phyloP scores from a whole-genome alignment of 495 filamentous ascomycete genomes.

The Endocarpon pusillum region DNA sequence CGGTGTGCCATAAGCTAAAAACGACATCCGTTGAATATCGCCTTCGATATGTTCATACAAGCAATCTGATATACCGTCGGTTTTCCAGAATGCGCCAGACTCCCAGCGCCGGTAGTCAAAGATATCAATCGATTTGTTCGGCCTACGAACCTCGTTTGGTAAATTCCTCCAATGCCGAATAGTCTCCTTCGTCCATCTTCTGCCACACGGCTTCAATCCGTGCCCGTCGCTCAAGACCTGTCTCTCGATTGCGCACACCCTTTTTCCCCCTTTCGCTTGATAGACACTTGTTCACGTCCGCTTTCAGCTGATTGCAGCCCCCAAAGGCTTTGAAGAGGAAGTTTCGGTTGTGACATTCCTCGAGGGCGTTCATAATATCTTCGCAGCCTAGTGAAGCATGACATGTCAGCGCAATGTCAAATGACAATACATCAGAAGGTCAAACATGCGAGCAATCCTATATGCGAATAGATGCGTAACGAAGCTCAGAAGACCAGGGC shows the following conservation, averaged over 20 bases:
- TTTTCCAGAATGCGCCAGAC: too few species aligned
- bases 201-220: conserved; percentile 54
- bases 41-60: too few species aligned
- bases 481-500: too few species aligned
- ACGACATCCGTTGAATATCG: too few species aligned
- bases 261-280: conserved; percentile 58
- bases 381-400: conserved; percentile 61
- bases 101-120: too few species aligned
- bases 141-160: neutral
- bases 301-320: conserved; percentile 77
- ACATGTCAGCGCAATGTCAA: conserved; percentile 3
- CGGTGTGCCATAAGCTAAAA: too few species aligned
- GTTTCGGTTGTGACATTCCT: conserved; percentile 85
- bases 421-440: conserved; percentile 1
- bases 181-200: conserved; percentile 1
- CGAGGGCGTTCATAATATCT: conserved; percentile 78
- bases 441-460: too few species aligned
- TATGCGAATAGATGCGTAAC: too few species aligned
- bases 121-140: too few species aligned
- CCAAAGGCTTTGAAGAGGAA: conserved; percentile 80
- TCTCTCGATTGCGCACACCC: conserved; percentile 57
- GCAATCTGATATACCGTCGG: too few species aligned
- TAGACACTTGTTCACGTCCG: conserved; percentile 65
- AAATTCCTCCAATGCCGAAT: neutral
- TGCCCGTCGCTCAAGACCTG: conserved; percentile 47